Evolutionary conservation across 2,329 filamentous ascomycete species (phyloP).

Genomic region (Sarocladium strictum): DNA sequence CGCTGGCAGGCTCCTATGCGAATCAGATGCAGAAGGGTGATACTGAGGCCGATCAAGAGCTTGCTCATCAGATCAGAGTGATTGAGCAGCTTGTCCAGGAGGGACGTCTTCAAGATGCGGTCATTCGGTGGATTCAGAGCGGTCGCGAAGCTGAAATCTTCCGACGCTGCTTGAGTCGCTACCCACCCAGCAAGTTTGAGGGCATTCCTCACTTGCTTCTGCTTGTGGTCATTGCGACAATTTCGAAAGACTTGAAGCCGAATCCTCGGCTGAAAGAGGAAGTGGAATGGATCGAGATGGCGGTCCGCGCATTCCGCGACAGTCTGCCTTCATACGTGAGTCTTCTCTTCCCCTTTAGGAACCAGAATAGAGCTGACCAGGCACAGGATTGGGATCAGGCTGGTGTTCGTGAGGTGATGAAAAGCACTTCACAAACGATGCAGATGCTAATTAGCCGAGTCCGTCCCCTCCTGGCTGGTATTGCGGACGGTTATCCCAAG

Average conservation of each 20-base stretch:
- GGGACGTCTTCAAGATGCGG: constrained; percentile 55
- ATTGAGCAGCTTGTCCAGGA: constrained; percentile 59
- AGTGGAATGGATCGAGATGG: constrained; percentile 54
- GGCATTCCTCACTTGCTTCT: constrained; percentile 55
- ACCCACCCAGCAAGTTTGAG: constrained; percentile 38
- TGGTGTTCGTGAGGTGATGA: constrained; percentile 28
- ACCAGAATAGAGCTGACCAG: neutral
- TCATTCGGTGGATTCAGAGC: constrained; percentile 62
- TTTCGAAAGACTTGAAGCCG: constrained; percentile 51
- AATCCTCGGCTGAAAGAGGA: constrained; percentile 48
- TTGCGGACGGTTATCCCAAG: constrained; percentile 30
- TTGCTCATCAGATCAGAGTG: constrained; percentile 46
- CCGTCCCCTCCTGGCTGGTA: constrained; percentile 26
- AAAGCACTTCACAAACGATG: constrained; percentile 33
- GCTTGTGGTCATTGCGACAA: constrained; percentile 58
- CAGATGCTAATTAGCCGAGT: constrained; percentile 30
- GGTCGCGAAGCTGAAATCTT: constrained; percentile 59
- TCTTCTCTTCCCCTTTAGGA: constrained; percentile 13
- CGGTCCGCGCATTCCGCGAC: constrained; percentile 47
- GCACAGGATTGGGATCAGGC: constrained; percentile 32
- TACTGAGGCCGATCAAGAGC: constrained; percentile 40
- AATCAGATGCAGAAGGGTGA: constrained; percentile 29
- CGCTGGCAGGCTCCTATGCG: constrained; percentile 29
- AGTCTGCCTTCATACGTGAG: constrained; percentile 46
- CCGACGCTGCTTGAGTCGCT: constrained; percentile 34